phyloP scores from a whole-genome alignment of 2,329 filamentous ascomycete genomes.

The Neonectria faginata region DNA sequence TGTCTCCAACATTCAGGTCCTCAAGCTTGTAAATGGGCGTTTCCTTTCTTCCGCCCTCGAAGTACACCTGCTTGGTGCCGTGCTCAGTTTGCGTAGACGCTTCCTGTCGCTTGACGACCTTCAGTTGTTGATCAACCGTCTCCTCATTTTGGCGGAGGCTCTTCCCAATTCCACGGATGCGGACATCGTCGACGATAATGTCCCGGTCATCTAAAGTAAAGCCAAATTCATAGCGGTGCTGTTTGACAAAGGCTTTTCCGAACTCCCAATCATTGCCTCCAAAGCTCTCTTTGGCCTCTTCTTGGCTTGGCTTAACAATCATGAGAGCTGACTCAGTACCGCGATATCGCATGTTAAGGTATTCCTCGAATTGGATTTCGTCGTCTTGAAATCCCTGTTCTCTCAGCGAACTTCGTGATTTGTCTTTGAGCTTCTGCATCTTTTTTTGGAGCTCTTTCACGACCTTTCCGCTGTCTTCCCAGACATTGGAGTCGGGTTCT shows the following conservation, averaged over 20 bases:
- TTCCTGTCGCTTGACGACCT: conserved; percentile 71
- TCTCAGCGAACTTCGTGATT: conserved; percentile 73
- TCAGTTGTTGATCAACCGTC: conserved; percentile 86
- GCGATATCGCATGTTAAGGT: conserved; percentile 92
- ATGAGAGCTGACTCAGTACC: conserved; percentile 93
- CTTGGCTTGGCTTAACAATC: conserved; percentile 78
- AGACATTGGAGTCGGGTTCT: conserved; percentile 75
- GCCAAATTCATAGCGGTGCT: conserved; percentile 93
- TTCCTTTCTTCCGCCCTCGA: conserved; percentile 80
- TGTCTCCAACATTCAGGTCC: conserved; percentile 77
- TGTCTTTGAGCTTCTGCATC: conserved; percentile 83
- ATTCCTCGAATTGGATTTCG: conserved; percentile 87
- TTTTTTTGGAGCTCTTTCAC: conserved; percentile 75
- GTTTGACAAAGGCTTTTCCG: conserved; percentile 83
- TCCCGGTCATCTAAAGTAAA: conserved; percentile 88
- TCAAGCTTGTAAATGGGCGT: conserved; percentile 88
- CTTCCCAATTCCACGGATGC: conserved; percentile 89
- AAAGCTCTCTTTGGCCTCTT: conserved; percentile 70
- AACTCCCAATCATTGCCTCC: conserved; percentile 82
- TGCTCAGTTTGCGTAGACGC: conserved; percentile 71
- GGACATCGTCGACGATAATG: conserved; percentile 90
- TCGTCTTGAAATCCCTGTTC: conserved; percentile 83
- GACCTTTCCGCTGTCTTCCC: conserved; percentile 68
- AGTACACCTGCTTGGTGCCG: conserved; percentile 79
- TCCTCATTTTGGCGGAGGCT: conserved; percentile 83